A percentile compares a stretch with the other conserved stretches of the same genome.
These are phyloP conservation scores for Beauveria sp. DNA, from an alignment of 2,329 filamentous ascomycete species.

Conservation along the genomic window DNA sequence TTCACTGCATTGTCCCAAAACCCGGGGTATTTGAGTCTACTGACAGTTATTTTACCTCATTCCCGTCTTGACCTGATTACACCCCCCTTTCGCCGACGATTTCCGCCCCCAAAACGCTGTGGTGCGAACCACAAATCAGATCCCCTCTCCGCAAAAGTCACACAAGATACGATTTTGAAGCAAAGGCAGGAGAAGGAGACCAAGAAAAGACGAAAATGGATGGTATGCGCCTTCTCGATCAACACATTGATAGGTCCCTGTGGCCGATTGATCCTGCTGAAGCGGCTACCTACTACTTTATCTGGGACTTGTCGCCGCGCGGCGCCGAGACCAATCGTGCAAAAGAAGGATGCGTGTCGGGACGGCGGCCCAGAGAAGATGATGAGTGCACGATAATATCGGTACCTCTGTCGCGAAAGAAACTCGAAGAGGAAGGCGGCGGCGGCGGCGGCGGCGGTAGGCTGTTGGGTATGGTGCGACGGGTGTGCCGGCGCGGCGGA, in stretches of 20 bases:
- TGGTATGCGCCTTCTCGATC: slow-evolving; percentile 4
- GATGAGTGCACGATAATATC: background rate
- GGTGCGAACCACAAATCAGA: too few relatives aligned
- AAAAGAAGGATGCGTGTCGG: too few relatives aligned
- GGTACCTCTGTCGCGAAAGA: background rate
- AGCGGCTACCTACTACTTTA: slow-evolving; percentile 1
- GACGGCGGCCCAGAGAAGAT: background rate
- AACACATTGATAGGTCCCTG: slow-evolving; percentile 4
- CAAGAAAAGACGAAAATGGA: background rate
- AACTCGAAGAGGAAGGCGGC: background rate
- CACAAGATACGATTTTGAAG: too few relatives aligned
- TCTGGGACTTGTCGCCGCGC: background rate
- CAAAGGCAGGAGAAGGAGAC: too few relatives aligned
- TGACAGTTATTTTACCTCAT: too few relatives aligned
- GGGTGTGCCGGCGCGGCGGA: too few relatives aligned
- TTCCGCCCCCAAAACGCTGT: too few relatives aligned
- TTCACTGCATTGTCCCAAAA: too few relatives aligned
- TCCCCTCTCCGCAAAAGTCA: too few relatives aligned
- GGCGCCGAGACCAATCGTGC: background rate
- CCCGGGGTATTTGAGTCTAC: too few relatives aligned
- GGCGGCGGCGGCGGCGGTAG: background rate
- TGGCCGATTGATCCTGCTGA: background rate
- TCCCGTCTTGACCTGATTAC: too few relatives aligned
- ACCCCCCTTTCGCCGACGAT: background rate
- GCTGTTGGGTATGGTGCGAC: background rate